Evolutionary conservation across 306 rosid genomes (phyloP).

Genomic region (Carpinus viminea): DNA sequence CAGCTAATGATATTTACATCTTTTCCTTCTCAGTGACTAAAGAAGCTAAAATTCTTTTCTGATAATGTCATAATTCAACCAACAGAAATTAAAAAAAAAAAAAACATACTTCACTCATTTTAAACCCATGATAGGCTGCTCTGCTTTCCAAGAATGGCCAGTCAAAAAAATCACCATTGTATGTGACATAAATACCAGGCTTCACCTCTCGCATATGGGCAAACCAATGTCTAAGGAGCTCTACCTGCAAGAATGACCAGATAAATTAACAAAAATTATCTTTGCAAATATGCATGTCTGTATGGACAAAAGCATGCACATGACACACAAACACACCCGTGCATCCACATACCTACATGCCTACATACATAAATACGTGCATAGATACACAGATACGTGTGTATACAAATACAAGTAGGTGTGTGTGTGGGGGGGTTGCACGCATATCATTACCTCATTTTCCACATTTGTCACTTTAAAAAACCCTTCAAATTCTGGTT

Average conservation of each 20-base stretch:
- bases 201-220: constrained; percentile 94
- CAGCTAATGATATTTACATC: constrained; percentile 21
- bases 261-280: background rate
- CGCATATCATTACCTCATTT: constrained; percentile 65
- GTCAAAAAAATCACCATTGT: constrained; percentile 94
- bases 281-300: constrained; percentile 4
- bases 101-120: constrained; percentile 80
- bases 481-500: constrained; percentile 90
- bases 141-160: constrained; percentile 97
- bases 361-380: background rate
- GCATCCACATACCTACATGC: too few species aligned
- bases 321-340: too few species aligned
- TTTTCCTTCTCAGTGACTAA: background rate
- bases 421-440: background rate
- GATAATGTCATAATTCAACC: constrained; percentile 7
- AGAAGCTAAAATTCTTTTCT: constrained; percentile 16
- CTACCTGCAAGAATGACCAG: constrained; percentile 55
- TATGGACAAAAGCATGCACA: background rate
- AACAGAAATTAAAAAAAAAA: background rate
- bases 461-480: constrained; percentile 88
- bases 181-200: constrained; percentile 95
- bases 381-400: too few species aligned
- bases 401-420: background rate
- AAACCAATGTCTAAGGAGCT: constrained; percentile 91
- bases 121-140: constrained; percentile 81